Evolutionary conservation across 805 yeast species (phyloP), one percentile per base, ranked within the genome.

Genomic region (Sungouiella blattae): DNA sequence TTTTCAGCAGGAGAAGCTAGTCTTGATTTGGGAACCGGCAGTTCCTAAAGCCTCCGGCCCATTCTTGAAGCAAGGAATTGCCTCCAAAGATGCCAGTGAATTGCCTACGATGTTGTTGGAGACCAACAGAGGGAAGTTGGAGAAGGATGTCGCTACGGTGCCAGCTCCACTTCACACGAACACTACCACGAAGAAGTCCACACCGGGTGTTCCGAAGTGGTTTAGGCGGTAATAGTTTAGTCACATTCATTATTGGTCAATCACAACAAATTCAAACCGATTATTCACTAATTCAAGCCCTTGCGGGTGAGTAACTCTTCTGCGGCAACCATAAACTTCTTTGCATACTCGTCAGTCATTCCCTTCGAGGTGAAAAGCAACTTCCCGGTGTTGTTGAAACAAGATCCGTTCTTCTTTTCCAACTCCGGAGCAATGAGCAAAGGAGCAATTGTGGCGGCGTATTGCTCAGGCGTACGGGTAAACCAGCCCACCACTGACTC

Each of bases 21-120:
- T 56, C 8, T 47, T 67, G 22, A 58, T 67, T n/a, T 66, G 69
- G 68, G 70, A 63, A 35, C 34, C 51, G 9, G 32, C 43, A 4
- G 46, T 30, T 5, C 32, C 28, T 4, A 37, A 35, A 11, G 20
- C 30, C 11, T 13, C 27, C 6, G 67, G 64, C 0, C 67, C 68
- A 6, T 63, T 37, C 35, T 30, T 61, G 21, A 53, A 54, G 17
- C 33, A 47, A 9, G 52, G 44, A 3, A 23, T 40, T 1, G 44
- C 39, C 8, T 39, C 53, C 18, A 62, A 53, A 34, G 49, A 48
- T 11, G 50, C 56, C 16, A 39, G 36, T 18, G 60, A 64, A 17
- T 44, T 67, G 32, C 71, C 72, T 3, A 68, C 63, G 26, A 51
- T 64, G 15, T 40, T 53, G 4, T 49, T 66, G 33, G 72, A 67